Percentiles rank a stretch among this genome's conserved stretches.
Evolutionary conservation across 305 asterid species (phyloP).

Genomic region (Coffea humblotiana): DNA sequence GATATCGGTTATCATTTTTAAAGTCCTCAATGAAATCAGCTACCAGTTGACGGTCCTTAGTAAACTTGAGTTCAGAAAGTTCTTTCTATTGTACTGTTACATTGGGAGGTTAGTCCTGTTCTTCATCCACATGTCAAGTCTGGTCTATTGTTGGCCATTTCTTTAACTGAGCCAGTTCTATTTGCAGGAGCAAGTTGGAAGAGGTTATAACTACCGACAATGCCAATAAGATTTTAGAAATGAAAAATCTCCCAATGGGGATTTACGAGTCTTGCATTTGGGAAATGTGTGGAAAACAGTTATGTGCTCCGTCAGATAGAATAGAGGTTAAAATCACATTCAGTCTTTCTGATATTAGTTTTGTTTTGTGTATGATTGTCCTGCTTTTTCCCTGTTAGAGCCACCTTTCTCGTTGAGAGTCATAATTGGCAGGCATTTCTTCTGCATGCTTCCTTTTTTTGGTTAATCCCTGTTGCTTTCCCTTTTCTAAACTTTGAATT

Average conservation of each 20-base stretch:
- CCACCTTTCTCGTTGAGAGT: too few species aligned
- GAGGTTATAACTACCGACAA: conserved; percentile 38
- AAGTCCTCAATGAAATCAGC: conserved; percentile 29
- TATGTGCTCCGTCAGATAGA: conserved; percentile 37
- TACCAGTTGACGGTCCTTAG: conserved; percentile 2
- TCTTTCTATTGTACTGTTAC: conserved; percentile 64
- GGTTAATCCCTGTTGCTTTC: too few species aligned
- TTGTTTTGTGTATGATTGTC: too few species aligned
- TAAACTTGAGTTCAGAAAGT: conserved; percentile 50
- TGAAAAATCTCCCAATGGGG: conserved; percentile 44
- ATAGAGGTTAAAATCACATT: conserved; percentile 36
- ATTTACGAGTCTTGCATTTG: conserved; percentile 57
- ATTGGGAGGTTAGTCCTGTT: conserved; percentile 48
- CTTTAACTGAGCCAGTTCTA: conserved; percentile 3
- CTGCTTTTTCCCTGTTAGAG: too few species aligned
- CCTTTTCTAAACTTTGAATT: background rate
- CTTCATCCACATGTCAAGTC: background rate
- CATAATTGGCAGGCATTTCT: too few species aligned
- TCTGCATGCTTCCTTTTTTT: too few species aligned
- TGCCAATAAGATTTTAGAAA: conserved; percentile 35
- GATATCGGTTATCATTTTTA: conserved; percentile 29
- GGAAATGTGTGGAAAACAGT: conserved; percentile 37
- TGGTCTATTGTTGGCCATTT: background rate
- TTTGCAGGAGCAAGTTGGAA: conserved; percentile 55
- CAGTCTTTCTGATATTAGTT: background rate